Evolutionary conservation across 2,329 filamentous ascomycete genomes (phyloP).

Genomic region (Talaromyces marneffei): DNA sequence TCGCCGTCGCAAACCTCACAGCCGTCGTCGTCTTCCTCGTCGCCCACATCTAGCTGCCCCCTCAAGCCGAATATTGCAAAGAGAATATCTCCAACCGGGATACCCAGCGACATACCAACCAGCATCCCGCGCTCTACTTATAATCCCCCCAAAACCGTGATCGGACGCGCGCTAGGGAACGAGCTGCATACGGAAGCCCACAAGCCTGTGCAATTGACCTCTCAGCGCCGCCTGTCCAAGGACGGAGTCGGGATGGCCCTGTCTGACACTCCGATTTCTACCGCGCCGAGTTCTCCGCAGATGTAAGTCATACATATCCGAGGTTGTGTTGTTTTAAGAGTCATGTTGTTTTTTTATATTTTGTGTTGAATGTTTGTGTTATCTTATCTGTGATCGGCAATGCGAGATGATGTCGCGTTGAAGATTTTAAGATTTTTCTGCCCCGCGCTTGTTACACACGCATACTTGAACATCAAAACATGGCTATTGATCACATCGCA

Average conservation of each 20-base stretch:
- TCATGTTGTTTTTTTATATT: not conserved
- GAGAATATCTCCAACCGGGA: not conserved
- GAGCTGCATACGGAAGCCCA: constrained; percentile 36
- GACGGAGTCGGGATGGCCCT: constrained; percentile 49
- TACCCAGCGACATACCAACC: not conserved
- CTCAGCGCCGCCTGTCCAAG: constrained; percentile 29
- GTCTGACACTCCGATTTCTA: constrained; percentile 59
- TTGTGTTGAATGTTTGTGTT: not conserved
- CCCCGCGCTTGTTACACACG: constrained; percentile 1
- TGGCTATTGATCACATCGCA: not conserved
- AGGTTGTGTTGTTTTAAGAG: constrained; percentile 15
- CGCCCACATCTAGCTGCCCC: not conserved
- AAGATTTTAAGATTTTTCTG: not conserved
- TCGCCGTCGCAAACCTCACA: not conserved
- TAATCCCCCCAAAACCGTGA: constrained; percentile 34
- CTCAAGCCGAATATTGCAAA: not conserved
- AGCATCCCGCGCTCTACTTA: constrained; percentile 16
- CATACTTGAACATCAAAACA: not conserved
- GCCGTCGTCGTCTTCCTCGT: constrained; percentile 1
- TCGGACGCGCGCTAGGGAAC: constrained; percentile 40
- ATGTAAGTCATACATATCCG: constrained; percentile 47
- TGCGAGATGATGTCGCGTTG: not conserved
- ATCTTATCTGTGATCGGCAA: constrained; percentile 2
- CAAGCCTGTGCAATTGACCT: constrained; percentile 16
- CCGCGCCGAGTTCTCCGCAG: constrained; percentile 56